Conservation (phyloP, 306 rosid species). For the Lotus japonicus region DNA sequence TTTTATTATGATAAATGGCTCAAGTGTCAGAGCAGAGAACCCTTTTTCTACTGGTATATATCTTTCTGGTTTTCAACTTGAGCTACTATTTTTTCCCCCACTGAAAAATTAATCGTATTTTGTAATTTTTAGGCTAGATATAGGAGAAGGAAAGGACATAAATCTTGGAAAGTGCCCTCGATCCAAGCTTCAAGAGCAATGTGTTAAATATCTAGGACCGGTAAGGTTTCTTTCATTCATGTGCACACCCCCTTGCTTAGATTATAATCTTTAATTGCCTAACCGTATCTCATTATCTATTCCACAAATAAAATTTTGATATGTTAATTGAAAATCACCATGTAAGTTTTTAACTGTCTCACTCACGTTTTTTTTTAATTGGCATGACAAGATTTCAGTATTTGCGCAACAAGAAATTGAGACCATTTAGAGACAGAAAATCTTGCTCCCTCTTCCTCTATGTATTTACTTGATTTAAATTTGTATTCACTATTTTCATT, state of each 20-base stretch:
- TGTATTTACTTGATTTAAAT: not conserved
- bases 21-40: slow-evolving; percentile 61
- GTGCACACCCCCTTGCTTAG: not conserved
- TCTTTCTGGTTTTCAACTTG: too few relatives aligned
- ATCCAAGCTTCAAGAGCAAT: slow-evolving; percentile 70
- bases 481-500: not conserved
- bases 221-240: slow-evolving; percentile 34
- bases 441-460: not conserved
- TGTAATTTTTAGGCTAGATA: slow-evolving; percentile 62
- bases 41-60: slow-evolving; percentile 82
- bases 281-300: too few relatives aligned
- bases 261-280: too few relatives aligned
- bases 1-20: slow-evolving; percentile 86
- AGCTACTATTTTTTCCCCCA: too few relatives aligned
- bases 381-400: too few relatives aligned
- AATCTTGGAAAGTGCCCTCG: slow-evolving; percentile 53
- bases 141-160: slow-evolving; percentile 81
- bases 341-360: too few relatives aligned
- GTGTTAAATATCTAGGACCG: slow-evolving; percentile 89
- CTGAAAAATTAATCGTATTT: not conserved
- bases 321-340: too few relatives aligned
- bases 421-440: too few relatives aligned
- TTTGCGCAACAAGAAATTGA: too few relatives aligned
- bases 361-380: too few relatives aligned
- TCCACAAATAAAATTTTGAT: too few relatives aligned